Evolutionary conservation across 768 basidiomycete species (phyloP), one percentile per base, ranked within the genome.

Genomic region (Solioccasus polychromus): DNA sequence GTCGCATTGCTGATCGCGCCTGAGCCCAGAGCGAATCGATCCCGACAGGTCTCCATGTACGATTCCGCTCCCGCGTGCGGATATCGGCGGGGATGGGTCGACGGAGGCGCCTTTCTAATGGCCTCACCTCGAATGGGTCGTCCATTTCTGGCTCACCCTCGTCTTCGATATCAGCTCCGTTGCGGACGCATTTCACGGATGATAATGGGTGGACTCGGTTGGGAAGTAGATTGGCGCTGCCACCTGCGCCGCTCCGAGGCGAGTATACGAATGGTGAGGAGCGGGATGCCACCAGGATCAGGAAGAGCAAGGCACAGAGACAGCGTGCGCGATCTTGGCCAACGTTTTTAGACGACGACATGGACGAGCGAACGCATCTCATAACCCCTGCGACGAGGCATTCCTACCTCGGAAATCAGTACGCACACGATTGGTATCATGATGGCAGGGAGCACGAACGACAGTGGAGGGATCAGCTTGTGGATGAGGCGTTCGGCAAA

Each of bases 101-200:
- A 23, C 73, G 73, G 52, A 71, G 72, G 18, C 68, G 66, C 44
- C 42, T 35, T 15, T 51, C 58, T n/a, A 59, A 59, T 28, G 57
- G 39, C n/a, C 59, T 44, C 44, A 35, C 47, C 20, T 65, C 63
- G 34, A 47, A 39, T 28, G 42, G 60, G 4, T 70, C 71, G 17
- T 78, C 82, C 26, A 54, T 71, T 18, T 81, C 82, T 6, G 73
- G 76, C 34, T 88, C 88, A 2, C 77, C 76, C 4, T 88, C 87
- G 4, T 90, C 88, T 3, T 89, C 88, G 31, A 84, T 92, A 51
- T 91, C 88, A 30, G 89, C 77, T 1, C 90, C 89, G 15, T 71
- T 92, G 19, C 85, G 81, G 38, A 76, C 80, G 22, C 75, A 72
- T 49, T 66, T 80, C 45, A 73, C 77, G 39, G 73, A 71, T 31